These are phyloP conservation scores for Ceratocystis cubensis DNA, from an alignment of 2,329 filamentous ascomycete genomes.

Conservation along the genomic window DNA sequence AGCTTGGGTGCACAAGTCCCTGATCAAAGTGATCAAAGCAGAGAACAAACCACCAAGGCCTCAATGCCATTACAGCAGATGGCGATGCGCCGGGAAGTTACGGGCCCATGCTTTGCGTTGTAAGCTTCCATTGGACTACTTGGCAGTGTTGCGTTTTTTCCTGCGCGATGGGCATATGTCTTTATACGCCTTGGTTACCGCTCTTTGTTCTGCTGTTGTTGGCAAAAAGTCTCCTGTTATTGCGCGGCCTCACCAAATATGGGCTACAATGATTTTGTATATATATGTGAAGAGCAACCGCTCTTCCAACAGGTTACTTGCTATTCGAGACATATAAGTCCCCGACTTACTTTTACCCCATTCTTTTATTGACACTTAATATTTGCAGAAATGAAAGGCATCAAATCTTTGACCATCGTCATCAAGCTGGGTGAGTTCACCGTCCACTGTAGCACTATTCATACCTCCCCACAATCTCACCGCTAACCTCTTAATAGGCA, in stretches of 20 bases:
- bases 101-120: constrained; percentile 5
- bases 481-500: constrained; percentile 46
- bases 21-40: not conserved
- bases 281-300: not conserved
- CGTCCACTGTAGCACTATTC: too few relatives aligned
- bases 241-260: not conserved
- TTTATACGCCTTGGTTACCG: not conserved
- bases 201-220: not conserved
- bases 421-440: constrained; percentile 66
- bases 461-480: not conserved
- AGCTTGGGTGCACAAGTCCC: constrained; percentile 3
- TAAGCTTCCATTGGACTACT: not conserved
- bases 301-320: not conserved
- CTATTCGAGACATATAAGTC: too few relatives aligned
- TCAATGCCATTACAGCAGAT: not conserved
- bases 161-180: constrained; percentile 1
- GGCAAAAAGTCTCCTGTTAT: constrained; percentile 7
- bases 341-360: not conserved
- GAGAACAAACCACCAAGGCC: constrained; percentile 1
- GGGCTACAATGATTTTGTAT: not conserved
- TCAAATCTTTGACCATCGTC: constrained; percentile 60
- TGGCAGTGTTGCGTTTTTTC: constrained; percentile 1
- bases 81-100: constrained; percentile 1
- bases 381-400: constrained; percentile 47
- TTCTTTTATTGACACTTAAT: not conserved